Evolutionary conservation across 805 yeast genomes (phyloP).

Genomic region (Groenewaldozyma salmanticensis): DNA sequence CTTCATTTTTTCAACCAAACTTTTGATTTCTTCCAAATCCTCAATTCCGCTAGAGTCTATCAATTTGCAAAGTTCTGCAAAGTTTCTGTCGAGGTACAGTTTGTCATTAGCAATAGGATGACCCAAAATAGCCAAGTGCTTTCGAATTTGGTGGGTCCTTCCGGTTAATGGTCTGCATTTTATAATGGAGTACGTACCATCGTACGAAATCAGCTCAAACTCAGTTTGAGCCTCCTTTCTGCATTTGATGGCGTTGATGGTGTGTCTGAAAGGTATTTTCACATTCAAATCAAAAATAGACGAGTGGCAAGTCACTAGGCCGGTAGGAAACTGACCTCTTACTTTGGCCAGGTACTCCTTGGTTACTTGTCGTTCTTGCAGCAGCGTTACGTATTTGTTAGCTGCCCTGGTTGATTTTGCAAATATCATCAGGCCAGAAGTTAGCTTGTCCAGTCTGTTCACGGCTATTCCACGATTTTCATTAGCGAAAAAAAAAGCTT

Average conservation of each 20-base stretch:
- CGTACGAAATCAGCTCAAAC: conserved; percentile 50
- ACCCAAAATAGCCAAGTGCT: conserved; percentile 78
- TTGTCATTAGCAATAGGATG: conserved; percentile 88
- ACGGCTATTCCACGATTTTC: conserved; percentile 35
- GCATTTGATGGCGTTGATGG: neutral
- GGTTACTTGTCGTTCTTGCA: conserved; percentile 51
- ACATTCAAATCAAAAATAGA: conserved; percentile 62
- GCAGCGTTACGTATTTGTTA: conserved; percentile 49
- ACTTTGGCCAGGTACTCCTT: conserved; percentile 80
- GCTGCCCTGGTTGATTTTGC: conserved; percentile 69
- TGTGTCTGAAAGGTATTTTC: conserved; percentile 37
- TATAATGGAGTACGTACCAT: conserved; percentile 41
- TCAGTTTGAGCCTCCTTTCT: conserved; percentile 56
- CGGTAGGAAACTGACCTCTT: conserved; percentile 62
- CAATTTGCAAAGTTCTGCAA: conserved; percentile 57
- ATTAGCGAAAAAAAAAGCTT: neutral
- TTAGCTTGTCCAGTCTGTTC: conserved; percentile 71
- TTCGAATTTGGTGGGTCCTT: conserved; percentile 89
- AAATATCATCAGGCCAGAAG: conserved; percentile 78
- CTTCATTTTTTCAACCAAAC: conserved; percentile 34
- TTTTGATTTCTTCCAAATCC: conserved; percentile 31
- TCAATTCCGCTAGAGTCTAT: conserved; percentile 23
- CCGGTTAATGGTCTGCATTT: conserved; percentile 81
- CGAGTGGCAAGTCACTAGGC: conserved; percentile 43
- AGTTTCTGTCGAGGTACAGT: conserved; percentile 53